These are phyloP conservation scores for Geotrichum candidum DNA, from an alignment of 1,139 yeast genomes.

Conservation along the genomic window DNA sequence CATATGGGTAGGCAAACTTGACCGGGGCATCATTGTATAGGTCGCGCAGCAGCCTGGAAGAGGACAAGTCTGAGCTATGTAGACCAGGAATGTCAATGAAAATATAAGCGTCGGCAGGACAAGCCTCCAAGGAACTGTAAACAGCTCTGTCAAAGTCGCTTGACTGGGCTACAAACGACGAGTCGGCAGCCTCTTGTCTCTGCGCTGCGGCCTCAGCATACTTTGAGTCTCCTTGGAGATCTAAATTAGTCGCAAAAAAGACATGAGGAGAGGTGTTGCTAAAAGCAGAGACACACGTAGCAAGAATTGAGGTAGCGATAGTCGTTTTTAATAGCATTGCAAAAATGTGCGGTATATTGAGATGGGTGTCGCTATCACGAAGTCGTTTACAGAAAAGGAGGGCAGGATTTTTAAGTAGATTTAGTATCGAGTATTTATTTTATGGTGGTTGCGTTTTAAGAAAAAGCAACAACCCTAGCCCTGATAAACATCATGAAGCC, in stretches of 20 bases:
- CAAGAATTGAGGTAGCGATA: slow-evolving; percentile 9
- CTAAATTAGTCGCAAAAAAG: slow-evolving; percentile 12
- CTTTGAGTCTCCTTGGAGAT: slow-evolving; percentile 12
- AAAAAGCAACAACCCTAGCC: slow-evolving; percentile 15
- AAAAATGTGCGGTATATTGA: not conserved
- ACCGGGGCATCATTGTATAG: slow-evolving; percentile 26
- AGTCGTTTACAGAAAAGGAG: not conserved
- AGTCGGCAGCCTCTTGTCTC: slow-evolving; percentile 8
- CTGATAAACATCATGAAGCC: slow-evolving; percentile 1
- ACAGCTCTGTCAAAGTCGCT: slow-evolving; percentile 20
- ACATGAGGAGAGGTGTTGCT: slow-evolving; percentile 24
- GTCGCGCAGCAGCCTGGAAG: slow-evolving; percentile 25
- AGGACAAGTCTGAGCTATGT: slow-evolving; percentile 31
- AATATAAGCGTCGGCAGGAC: slow-evolving; percentile 37
- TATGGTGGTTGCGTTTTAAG: slow-evolving; percentile 8
- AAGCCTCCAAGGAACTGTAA: slow-evolving; percentile 24
- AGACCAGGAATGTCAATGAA: slow-evolving; percentile 36
- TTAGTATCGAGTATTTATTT: not conserved
- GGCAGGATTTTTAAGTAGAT: not conserved
- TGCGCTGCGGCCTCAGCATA: slow-evolving; percentile 2
- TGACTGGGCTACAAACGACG: slow-evolving; percentile 12
- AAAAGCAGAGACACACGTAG: slow-evolving; percentile 21
- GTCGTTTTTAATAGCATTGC: slow-evolving; percentile 15
- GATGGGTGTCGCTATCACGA: not conserved
- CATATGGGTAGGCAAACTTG: slow-evolving; percentile 19